Conservation (phyloP, 345 rosid species). For the Diplotaxis tenuifolia region DNA sequence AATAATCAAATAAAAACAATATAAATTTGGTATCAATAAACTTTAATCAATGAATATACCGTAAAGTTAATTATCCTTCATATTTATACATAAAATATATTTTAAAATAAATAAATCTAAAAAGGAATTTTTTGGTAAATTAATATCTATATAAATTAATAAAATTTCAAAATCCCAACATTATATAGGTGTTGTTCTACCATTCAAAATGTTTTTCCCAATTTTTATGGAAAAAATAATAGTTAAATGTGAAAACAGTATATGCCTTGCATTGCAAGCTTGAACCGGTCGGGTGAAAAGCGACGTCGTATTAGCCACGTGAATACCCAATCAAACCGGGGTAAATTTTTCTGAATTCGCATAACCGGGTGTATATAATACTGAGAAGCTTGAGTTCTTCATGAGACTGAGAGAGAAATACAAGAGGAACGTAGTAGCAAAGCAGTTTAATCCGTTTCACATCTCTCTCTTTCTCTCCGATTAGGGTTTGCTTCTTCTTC, state of each 20-base stretch:
- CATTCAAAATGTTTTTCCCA: no score
- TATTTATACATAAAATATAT: no score
- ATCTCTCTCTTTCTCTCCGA: constrained; percentile 21
- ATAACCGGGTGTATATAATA: not conserved
- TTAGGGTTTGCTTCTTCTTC: constrained; percentile 49
- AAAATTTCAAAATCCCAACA: no score
- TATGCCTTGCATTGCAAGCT: constrained; percentile 17
- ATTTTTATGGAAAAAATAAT: not conserved
- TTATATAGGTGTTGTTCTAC: no score
- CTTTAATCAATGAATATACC: no score
- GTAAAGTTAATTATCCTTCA: no score
- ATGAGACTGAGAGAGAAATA: constrained; percentile 19
- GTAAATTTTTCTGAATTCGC: not conserved
- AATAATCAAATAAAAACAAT: no score
- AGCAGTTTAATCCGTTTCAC: constrained; percentile 62
- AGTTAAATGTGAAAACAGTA: not conserved
- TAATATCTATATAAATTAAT: no score
- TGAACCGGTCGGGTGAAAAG: not conserved
- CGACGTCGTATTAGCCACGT: not conserved
- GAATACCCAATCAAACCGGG: not conserved
- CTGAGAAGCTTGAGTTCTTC: constrained; percentile 7
- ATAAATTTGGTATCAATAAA: no score
- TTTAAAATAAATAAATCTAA: no score
- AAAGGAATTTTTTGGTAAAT: no score
- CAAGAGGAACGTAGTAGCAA: constrained; percentile 49